Evolutionary conservation across 805 yeast genomes (phyloP), one percentile per base, ranked within the genome.

Genomic region (Hanseniaspora hatyaiensis): DNA sequence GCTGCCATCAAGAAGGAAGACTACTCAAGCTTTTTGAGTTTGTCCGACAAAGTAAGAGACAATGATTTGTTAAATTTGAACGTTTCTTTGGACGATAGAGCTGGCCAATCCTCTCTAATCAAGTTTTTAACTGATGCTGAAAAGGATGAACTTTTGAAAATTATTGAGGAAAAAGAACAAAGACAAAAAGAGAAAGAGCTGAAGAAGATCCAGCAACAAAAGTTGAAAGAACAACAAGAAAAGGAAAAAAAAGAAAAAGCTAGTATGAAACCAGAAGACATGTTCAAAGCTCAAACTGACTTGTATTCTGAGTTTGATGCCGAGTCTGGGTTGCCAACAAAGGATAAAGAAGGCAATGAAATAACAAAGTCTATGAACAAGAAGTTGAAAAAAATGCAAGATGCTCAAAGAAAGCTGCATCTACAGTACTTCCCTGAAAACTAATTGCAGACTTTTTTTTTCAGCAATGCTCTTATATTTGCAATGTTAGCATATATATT

Each of bases 71-170:
- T 86, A 51, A 72, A 76, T 22, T 66, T 87, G 52, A 92, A 94
- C 24, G 81, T 92, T 34, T 77, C 94, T 1, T 68, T 92, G 48
- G 97, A 89, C 61, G 98, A 92, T 64, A 77, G 96, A 57, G 71
- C 78, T 5, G 87, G 80, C 2, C 76, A 74, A 56, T 72, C 78
- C n/a, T 88, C 96, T 0, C 71, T 92, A 51, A 73, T 92, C 38
- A 92, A 92, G 64, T 82, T 89, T 56, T 68, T 92, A 53, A 78
- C 74, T 46, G 74, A 68, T 6, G 72, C 69, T 28, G 97, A 89
- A 60, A 77, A 75, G 60, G 70, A 67, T 32, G 89, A 81, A 51
- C 68, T 84, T 36, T 56, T 82, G 12, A 61, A 61, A 26, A 60
- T 66, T 38, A 82, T 82, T 52, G 73, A 70, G 39, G 80, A 74